Percentiles rank a stretch among this genome's conserved stretches.
phyloP scores from a whole-genome alignment of 169 alveolate species.

The Sarcocystis neurona region DNA sequence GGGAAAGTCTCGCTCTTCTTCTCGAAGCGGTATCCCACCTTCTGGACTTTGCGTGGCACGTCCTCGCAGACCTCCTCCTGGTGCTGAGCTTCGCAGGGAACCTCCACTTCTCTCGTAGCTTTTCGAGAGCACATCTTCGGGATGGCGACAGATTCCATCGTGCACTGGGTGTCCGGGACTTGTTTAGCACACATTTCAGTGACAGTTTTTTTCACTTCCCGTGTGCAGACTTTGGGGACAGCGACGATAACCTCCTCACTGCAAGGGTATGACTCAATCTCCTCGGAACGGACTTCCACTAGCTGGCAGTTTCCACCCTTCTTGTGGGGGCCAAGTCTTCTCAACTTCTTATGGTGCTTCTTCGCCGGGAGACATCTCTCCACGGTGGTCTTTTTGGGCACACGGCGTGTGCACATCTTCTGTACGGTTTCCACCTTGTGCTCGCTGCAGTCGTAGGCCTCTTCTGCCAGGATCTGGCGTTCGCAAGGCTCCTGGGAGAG shows the following conservation, averaged over 20 bases:
- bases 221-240: constrained; percentile 59
- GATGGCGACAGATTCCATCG: constrained; percentile 37
- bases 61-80: constrained; percentile 50
- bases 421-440: constrained; percentile 38
- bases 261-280: constrained; percentile 62
- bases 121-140: constrained; percentile 44
- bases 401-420: constrained; percentile 49
- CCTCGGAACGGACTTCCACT: constrained; percentile 60
- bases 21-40: constrained; percentile 42
- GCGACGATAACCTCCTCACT: constrained; percentile 52
- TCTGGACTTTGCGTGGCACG: constrained; percentile 20
- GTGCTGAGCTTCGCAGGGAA: constrained; percentile 36
- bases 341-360: constrained; percentile 31
- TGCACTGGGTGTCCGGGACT: constrained; percentile 53
- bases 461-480: constrained; percentile 19
- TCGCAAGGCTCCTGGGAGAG: constrained; percentile 56
- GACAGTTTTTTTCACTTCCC: constrained; percentile 13
- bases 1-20: constrained; percentile 36
- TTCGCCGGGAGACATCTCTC: constrained; percentile 50
- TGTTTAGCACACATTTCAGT: constrained; percentile 47
- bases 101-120: constrained; percentile 42
- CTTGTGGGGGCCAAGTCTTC: constrained; percentile 54
- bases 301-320: constrained; percentile 51
- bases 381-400: constrained; percentile 43
- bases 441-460: constrained; percentile 61